Evolutionary conservation across 495 filamentous ascomycete genomes (phyloP), one percentile per base, ranked within the genome.

Genomic region (Penicillium lagena): DNA sequence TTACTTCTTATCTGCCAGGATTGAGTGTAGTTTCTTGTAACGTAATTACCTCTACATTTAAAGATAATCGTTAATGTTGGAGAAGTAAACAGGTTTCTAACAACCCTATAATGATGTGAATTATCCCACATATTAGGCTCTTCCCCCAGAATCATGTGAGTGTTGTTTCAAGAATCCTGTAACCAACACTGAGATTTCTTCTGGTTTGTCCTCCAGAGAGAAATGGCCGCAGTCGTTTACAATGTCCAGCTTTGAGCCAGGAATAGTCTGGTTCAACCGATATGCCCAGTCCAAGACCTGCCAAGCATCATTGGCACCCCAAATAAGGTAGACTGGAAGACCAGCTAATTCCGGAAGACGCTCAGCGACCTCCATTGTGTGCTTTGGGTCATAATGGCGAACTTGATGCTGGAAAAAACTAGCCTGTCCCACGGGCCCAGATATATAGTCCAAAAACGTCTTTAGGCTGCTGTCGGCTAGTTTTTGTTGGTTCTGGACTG

Each of bases 351-450:
- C 14, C 13, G n/a, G 43, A 15, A 45, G 34, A 9, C 33, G 32
- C 36, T 41, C 34, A 9, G 29, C 42, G 17, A 51, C 34, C 28
- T 51, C 43, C 49, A 51, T 45, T 12, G 49, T 51, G 22, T 51
- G 49, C 5, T 42, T 46, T 8, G 43, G 49, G 15, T 46, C 49
- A 29, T 51, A 46, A 29, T 51, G 49, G 11, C 39, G 43, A 10
- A 51, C 39, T 11, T 46, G 49, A 15, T 51, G 49, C 29, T 46
- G 39, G 31, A 51, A 46, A 9, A 46, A 35, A 34, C 49, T 51
- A 9, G 15, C 28, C n/a, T 51, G 49, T n/a, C 49, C 43, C 8
- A 51, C 32, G 0, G 49, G 43, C 2, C 43, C 43, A 9, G 43
- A 46, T 7, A 51, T 51, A 12, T 51, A 46, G 12, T 46, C 38